Evolutionary conservation across 2,329 filamentous ascomycete species (phyloP), one percentile per base, ranked within the genome.

Genomic region (Fusarium euwallaceae): DNA sequence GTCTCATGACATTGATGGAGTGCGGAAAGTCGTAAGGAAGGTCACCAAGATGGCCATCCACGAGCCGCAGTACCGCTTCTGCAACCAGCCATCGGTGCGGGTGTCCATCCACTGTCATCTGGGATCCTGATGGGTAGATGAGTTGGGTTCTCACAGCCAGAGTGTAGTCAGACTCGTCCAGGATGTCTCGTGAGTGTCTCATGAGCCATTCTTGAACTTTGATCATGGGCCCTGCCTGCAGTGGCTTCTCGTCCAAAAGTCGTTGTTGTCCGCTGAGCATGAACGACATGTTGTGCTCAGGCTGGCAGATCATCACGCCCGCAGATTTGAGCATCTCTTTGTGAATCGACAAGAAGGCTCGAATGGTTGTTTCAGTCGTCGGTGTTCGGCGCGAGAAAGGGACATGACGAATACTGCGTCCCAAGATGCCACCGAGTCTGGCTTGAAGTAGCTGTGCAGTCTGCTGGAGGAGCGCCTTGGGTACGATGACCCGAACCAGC

Each of bases 251-350:
- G 48, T 92, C 88, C 0, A 87, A 84, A 0, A 92, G 80, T 1
- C 86, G 85, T 74, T 93, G 90, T 1, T 90, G 76, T 0, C 90
- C 90, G 68, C 90, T 91, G 2, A 93, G 83, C 75, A 88, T 89
- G 79, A 92, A 92, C 0, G 92, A 93, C 7, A 94, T 81, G 1
- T 91, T 83, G 69, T 93, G 89, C 64, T 93, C 92, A 0, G 92
- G 92, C 1, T 91, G 85, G 0, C 87, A 85, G 0, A 94, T 80
- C 24, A 94, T 84, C 0, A 93, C 80, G 0, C 91, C 91, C 0
- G 82, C 82, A 0, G 76, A 76, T 1, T 80, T 76, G 22, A 83
- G 80, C 20, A 88, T 83, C 0, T 87, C 80, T 1, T 79, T 73
- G 75, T 86, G 82, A 4, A 85, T 75, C 16, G 67, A 83, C 4